Conservation (phyloP, 164 flowering plant species). For the Berberis vulgaris region DNA sequence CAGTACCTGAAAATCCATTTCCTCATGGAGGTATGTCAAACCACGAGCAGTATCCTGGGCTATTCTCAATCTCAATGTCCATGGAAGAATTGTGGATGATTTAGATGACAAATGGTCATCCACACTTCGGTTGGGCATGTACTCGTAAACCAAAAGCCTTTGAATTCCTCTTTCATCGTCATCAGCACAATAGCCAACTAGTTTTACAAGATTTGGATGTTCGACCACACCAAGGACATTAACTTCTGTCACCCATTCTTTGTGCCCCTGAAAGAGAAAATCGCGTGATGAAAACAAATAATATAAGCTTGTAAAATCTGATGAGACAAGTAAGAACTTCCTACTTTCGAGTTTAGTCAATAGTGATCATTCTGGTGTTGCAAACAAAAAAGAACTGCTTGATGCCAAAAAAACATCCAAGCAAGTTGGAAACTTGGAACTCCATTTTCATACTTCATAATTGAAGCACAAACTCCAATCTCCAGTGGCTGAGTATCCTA, state of each 20-base stretch:
- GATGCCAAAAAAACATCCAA: too few species aligned
- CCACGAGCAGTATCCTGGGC: conserved; percentile 93
- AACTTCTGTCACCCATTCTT: conserved; percentile 98
- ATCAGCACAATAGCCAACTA: conserved; percentile 89
- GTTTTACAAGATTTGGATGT: conserved; percentile 88
- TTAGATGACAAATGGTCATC: conserved; percentile 65
- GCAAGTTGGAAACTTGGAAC: too few species aligned
- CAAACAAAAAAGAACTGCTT: too few species aligned
- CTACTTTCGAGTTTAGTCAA: too few species aligned
- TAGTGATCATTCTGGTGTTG: too few species aligned
- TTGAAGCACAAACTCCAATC: too few species aligned
- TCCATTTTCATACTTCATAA: too few species aligned
- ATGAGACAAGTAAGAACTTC: too few species aligned
- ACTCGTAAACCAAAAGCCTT: conserved; percentile 75
- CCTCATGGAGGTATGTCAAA: conserved; percentile 78
- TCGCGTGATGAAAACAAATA: background rate
- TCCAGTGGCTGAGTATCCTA: too few species aligned
- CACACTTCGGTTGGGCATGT: conserved; percentile 80
- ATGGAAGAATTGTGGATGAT: conserved; percentile 46
- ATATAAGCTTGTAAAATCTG: too few species aligned
- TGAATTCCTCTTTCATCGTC: conserved; percentile 96
- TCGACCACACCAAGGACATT: conserved; percentile 86
- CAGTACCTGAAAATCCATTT: conserved; percentile 86
- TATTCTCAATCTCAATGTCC: conserved; percentile 75
- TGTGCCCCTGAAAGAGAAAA: conserved; percentile 65